Evolutionary conservation across 2,329 filamentous ascomycete genomes (phyloP).

Genomic region (Cordyceps cicadae): DNA sequence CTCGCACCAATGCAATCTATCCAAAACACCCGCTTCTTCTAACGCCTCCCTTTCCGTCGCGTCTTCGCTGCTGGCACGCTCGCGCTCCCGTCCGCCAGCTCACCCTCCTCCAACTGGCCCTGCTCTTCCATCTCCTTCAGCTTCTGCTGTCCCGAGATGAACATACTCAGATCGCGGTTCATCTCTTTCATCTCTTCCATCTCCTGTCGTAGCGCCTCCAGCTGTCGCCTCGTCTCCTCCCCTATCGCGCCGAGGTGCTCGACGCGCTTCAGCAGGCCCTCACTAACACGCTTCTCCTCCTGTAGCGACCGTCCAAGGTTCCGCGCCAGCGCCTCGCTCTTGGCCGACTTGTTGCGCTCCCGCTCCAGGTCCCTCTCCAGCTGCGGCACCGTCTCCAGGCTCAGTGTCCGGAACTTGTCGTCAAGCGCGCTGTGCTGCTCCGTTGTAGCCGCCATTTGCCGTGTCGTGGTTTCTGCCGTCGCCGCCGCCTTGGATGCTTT

Average conservation of each 20-base stretch:
- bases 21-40: constrained; percentile 11
- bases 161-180: constrained; percentile 81
- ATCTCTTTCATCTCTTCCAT: constrained; percentile 72
- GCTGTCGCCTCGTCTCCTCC: constrained; percentile 46
- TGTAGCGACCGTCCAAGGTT: constrained; percentile 66
- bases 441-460: constrained; percentile 40
- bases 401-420: constrained; percentile 36
- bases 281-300: constrained; percentile 79
- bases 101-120: constrained; percentile 54
- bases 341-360: constrained; percentile 58
- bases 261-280: constrained; percentile 75
- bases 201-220: constrained; percentile 49
- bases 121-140: constrained; percentile 60
- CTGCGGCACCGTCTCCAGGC: constrained; percentile 48
- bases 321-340: constrained; percentile 67
- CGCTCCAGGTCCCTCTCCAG: constrained; percentile 68
- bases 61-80: constrained; percentile 54
- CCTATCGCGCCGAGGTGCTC: constrained; percentile 61
- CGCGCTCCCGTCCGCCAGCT: constrained; percentile 65
- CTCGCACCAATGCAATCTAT: background rate
- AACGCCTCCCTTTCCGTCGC: constrained; percentile 43
- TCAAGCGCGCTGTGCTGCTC: constrained; percentile 46
- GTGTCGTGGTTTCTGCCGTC: constrained; percentile 54
- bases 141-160: constrained; percentile 77
- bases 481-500: constrained; percentile 71